These are phyloP conservation scores for Holtermanniella nyarrowii DNA, from an alignment of 768 basidiomycete species.

Conservation along the genomic window DNA sequence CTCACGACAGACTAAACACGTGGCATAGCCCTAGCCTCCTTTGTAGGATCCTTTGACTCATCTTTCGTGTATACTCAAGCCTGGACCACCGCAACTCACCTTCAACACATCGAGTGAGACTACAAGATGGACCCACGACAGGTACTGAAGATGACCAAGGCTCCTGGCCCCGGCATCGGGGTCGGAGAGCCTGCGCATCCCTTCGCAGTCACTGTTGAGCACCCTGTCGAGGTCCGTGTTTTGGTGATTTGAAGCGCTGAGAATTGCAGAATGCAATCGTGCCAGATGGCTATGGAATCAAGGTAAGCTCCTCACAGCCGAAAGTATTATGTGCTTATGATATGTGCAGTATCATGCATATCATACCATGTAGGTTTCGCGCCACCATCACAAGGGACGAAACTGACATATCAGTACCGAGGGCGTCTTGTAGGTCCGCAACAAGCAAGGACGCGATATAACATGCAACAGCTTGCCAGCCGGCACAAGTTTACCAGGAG, in stretches of 20 bases:
- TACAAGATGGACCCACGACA: not conserved
- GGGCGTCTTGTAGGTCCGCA: constrained; percentile 29
- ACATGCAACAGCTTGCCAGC: constrained; percentile 17
- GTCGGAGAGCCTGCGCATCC: constrained; percentile 31
- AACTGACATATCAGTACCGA: constrained; percentile 18
- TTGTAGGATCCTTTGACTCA: no score
- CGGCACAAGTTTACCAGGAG: constrained; percentile 30
- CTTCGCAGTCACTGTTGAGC: constrained; percentile 35
- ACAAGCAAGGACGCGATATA: not conserved
- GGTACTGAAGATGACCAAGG: constrained; percentile 8
- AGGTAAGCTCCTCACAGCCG: no score
- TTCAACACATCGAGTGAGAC: not conserved
- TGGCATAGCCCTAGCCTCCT: no score
- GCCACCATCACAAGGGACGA: not conserved
- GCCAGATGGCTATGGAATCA: constrained; percentile 36
- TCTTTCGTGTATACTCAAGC: no score
- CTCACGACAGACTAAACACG: no score
- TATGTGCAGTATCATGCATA: constrained; percentile 26
- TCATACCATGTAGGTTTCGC: constrained; percentile 32
- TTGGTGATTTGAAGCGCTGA: not conserved
- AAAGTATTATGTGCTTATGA: no score
- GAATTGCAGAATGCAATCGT: constrained; percentile 28
- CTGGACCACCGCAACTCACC: no score
- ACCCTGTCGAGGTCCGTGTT: constrained; percentile 24
- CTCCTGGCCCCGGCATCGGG: constrained; percentile 24